phyloP scores from a whole-genome alignment of 2,329 filamentous ascomycete species.

The Aspergillus piperis region DNA sequence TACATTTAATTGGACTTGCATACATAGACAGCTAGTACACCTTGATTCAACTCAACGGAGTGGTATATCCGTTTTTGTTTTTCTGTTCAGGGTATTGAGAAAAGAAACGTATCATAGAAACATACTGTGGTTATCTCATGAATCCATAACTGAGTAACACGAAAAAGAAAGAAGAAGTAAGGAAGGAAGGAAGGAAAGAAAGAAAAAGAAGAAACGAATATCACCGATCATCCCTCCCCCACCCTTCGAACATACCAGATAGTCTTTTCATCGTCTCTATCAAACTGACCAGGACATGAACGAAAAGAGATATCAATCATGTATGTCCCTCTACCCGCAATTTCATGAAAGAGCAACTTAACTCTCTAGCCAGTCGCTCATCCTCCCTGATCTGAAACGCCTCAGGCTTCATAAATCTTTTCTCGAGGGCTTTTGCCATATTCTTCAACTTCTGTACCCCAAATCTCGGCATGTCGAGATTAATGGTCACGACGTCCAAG shows the following conservation, averaged over 20 bases:
- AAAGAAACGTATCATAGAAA: too few species aligned
- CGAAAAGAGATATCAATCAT: too few species aligned
- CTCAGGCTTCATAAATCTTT: slow-evolving; percentile 21
- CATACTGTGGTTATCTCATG: too few species aligned
- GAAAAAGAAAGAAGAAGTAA: too few species aligned
- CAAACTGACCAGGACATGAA: too few species aligned
- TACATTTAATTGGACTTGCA: slow-evolving; percentile 3
- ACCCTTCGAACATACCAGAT: too few species aligned
- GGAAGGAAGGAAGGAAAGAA: too few species aligned
- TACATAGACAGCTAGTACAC: background rate
- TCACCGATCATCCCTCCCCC: too few species aligned
- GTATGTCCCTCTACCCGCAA: too few species aligned
- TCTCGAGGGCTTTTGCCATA: slow-evolving; percentile 21
- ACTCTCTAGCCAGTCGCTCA: slow-evolving; percentile 16
- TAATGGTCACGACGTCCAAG: slow-evolving; percentile 19
- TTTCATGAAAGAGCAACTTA: slow-evolving; percentile 15
- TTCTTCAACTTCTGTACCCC: slow-evolving; percentile 10
- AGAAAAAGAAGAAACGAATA: too few species aligned
- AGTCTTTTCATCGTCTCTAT: too few species aligned
- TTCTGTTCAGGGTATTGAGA: background rate
- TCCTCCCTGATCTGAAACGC: slow-evolving; percentile 22
- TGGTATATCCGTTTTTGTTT: background rate
- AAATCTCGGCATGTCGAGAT: slow-evolving; percentile 19
- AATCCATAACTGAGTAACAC: too few species aligned
- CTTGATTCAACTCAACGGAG: background rate